These are phyloP conservation scores for Lachancea meyersii DNA, from an alignment of 805 yeast genomes.

Conservation along the genomic window DNA sequence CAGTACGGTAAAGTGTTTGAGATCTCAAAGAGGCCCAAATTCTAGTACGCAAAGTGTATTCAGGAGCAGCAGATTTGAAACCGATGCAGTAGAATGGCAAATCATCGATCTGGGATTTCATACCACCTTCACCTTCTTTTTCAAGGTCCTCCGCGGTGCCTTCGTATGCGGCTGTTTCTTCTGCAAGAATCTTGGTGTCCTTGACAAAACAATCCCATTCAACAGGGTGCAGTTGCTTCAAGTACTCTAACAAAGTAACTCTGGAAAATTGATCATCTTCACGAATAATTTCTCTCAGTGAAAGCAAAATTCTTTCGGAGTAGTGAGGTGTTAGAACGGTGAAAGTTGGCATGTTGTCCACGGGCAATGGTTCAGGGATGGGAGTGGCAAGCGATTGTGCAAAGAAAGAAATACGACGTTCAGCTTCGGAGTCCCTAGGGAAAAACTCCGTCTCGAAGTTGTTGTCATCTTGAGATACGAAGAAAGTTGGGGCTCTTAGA, in stretches of 20 bases:
- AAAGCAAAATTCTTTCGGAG: constrained; percentile 85
- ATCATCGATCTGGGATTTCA: constrained; percentile 83
- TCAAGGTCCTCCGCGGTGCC: constrained; percentile 41
- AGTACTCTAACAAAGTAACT: constrained; percentile 86
- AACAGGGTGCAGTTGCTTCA: constrained; percentile 90
- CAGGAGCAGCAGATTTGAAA: constrained; percentile 96
- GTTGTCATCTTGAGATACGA: constrained; percentile 93
- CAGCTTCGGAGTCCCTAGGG: constrained; percentile 97
- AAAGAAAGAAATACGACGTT: constrained; percentile 98
- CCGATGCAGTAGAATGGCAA: constrained; percentile 94
- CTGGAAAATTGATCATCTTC: constrained; percentile 97
- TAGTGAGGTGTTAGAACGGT: constrained; percentile 96
- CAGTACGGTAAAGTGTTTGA: constrained; percentile 94
- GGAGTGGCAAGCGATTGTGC: constrained; percentile 99
- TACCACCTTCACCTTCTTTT: constrained; percentile 48
- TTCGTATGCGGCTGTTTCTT: constrained; percentile 78
- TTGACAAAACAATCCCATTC: constrained; percentile 98
- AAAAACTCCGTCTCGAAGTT: constrained; percentile 94
- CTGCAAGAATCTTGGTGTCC: constrained; percentile 92
- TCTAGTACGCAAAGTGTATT: constrained; percentile 90
- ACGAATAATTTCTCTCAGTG: constrained; percentile 92
- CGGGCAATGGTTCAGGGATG: constrained; percentile 97
- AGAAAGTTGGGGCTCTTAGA: constrained; percentile 97
- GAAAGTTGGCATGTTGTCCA: constrained; percentile 99
- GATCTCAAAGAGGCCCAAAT: constrained; percentile 98